Evolutionary conservation across 2,329 filamentous ascomycete genomes (phyloP), one percentile per base, ranked within the genome.

Genomic region (Fusarium sp.): DNA sequence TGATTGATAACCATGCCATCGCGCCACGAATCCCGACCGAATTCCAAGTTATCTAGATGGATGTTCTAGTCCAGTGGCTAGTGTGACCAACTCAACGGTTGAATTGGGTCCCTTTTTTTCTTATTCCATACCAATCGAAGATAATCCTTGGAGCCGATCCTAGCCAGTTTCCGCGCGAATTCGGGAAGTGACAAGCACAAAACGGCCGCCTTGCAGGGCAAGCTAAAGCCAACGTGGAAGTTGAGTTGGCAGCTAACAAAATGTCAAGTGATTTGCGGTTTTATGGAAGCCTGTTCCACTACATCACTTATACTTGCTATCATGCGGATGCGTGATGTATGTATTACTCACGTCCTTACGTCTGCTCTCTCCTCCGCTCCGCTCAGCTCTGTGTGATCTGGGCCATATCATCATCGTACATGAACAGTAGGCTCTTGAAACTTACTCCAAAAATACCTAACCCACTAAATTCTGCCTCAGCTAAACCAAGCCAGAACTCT

Each of bases 201-300:
- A 69, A 72, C 58, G 45, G 57, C 61, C 51, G 52, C 55, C 53
- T 71, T 65, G 71, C 69, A 72, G 64, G 38, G 62, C 50, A 52
- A 72, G 57, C 71, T 71, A 71, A 51, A 67, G 40, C 64, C 57
- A 73, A 72, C 67, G 41, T 62, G 72, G 70, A 74, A 71, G 72
- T 52, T 63, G 57, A 52, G 46, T 33, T 36, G 38, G 51, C 38
- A 64, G 53, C 44, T 38, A 37, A 36, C 20, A 40, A 28, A 15
- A 42, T 37, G 47, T 55, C 44, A 67, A 58, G 42, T 52, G 55
- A 47, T 53, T 40, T 40, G 30, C 36, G n/a, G 33, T 36, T 58
- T 40, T 9, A 23, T 53, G 56, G 18, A 26, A 54, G n/a, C 44
- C 41, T 47, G 41, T n/a, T 36, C 42, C 37, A 31, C 31, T 34